Percentiles rank a stretch among this genome's conserved stretches.
Evolutionary conservation across 1,139 yeast genomes (phyloP).

Genomic region (Candida sp.): DNA sequence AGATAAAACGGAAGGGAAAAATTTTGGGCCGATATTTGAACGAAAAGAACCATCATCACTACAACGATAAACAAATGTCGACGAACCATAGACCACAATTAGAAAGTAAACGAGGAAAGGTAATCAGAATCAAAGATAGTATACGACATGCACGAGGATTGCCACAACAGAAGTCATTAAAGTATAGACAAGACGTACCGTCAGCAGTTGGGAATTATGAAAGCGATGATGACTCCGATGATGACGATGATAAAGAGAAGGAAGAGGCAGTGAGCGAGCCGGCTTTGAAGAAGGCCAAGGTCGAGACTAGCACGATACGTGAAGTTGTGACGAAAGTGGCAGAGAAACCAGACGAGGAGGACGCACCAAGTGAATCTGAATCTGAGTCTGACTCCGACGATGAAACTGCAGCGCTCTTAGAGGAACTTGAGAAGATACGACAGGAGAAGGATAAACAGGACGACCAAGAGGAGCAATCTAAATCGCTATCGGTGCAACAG

Average conservation of each 20-base stretch:
- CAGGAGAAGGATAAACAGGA: conserved; percentile 26
- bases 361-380: conserved; percentile 4
- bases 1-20: not conserved
- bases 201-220: conserved; percentile 6
- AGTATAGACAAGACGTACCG: conserved; percentile 50
- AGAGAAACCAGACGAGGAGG: conserved; percentile 3
- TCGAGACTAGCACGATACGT: not conserved
- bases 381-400: conserved; percentile 15
- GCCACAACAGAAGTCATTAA: conserved; percentile 74
- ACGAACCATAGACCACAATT: conserved; percentile 91
- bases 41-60: not conserved
- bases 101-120: conserved; percentile 83
- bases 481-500: conserved; percentile 15
- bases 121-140: conserved; percentile 39
- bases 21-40: not conserved
- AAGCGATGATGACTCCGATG: conserved; percentile 22
- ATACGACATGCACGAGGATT: conserved; percentile 71
- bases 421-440: conserved; percentile 60
- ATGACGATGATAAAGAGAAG: conserved; percentile 28
- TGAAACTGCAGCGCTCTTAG: conserved; percentile 42
- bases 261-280: conserved; percentile 14
- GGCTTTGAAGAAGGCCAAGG: not conserved
- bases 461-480: too few species aligned
- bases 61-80: conserved; percentile 5
- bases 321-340: conserved; percentile 11